Evolutionary conservation across 768 basidiomycete genomes (phyloP), one percentile per base, ranked within the genome.

Genomic region (Artomyces pyxidatus): DNA sequence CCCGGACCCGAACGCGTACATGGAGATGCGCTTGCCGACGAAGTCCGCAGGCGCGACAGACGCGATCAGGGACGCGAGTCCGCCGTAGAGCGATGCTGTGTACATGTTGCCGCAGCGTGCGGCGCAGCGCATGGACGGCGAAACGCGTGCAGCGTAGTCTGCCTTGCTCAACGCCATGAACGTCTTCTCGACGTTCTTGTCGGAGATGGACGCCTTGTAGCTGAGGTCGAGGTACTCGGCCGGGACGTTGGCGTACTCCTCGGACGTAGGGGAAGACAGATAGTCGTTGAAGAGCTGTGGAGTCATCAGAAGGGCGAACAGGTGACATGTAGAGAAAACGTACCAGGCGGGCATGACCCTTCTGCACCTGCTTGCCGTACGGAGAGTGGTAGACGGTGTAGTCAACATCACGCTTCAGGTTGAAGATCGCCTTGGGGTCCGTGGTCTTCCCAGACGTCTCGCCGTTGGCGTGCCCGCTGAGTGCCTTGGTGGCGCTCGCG

Each of bases 281-380:
- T 94, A 99, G 72, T 99, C 96, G 67, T 93, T 88, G 73, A 79
- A 93, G 61, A 84, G 49, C 61, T 62, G 40, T 4, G 38, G 23
- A 37, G 2, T 11, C 6, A 7, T 30, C 25, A 27, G 5, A n/a
- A n/a, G n/a, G n/a, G n/a, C n/a, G n/a, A n/a, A n/a, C n/a, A 12
- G 28, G n/a, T 25, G 22, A 26, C 22, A 27, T 3, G n/a, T 19
- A 30, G 43, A 21, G n/a, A n/a, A 16, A 8, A 61, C 71, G 43
- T 45, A 73, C 72, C 63, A 98, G 72, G 49, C 96, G 88, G 30
- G 89, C 95, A 65, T 95, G 85, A 38, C 90, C 93, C 71, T 97
- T 99, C 67, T 96, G 88, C 47, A 96, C 94, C 65, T 96, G 88
- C 73, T 99, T 99, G 72, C 96, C 95, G 68, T 97, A 99, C 0